Conservation (phyloP, 2,329 filamentous ascomycete genomes). For the Monilinia laxa region DNA sequence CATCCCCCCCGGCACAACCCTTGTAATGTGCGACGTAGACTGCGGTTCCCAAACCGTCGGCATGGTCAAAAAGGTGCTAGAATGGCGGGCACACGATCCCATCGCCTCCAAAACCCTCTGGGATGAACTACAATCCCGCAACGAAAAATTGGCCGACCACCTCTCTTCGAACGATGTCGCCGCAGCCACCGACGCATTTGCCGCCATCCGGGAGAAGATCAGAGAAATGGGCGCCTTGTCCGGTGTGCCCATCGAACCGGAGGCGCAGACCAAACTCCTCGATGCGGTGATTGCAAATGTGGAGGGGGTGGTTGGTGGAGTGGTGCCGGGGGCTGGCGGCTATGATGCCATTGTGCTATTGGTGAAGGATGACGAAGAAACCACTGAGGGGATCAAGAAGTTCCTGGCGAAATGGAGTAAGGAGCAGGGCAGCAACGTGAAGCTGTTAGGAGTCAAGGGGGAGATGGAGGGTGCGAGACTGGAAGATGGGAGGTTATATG, state of each 20-base stretch:
- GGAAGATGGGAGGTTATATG: constrained; percentile 42
- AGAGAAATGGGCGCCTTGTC: constrained; percentile 73
- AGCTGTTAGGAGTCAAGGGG: constrained; percentile 66
- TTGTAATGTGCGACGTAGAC: constrained; percentile 95
- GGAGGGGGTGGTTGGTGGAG: constrained; percentile 40
- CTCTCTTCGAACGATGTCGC: constrained; percentile 54
- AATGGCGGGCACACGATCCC: constrained; percentile 69
- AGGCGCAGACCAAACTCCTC: constrained; percentile 78
- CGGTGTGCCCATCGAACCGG: constrained; percentile 84
- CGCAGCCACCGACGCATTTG: constrained; percentile 49
- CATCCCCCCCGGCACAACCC: constrained; percentile 69
- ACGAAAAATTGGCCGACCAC: constrained; percentile 66
- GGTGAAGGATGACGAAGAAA: constrained; percentile 68
- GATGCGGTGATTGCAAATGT: constrained; percentile 68
- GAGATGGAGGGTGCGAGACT: constrained; percentile 65
- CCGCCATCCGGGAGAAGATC: constrained; percentile 59
- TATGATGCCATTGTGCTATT: constrained; percentile 87
- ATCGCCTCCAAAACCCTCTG: constrained; percentile 69
- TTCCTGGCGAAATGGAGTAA: constrained; percentile 66
- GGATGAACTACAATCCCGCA: constrained; percentile 70
- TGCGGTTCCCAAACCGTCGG: constrained; percentile 90
- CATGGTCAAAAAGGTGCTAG: constrained; percentile 91
- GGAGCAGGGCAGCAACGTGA: constrained; percentile 61
- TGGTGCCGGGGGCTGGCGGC: constrained; percentile 77
- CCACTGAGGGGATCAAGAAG: constrained; percentile 57